Evolutionary conservation across 2,329 filamentous ascomycete genomes (phyloP).

Genomic region (Diaporthe velutina): DNA sequence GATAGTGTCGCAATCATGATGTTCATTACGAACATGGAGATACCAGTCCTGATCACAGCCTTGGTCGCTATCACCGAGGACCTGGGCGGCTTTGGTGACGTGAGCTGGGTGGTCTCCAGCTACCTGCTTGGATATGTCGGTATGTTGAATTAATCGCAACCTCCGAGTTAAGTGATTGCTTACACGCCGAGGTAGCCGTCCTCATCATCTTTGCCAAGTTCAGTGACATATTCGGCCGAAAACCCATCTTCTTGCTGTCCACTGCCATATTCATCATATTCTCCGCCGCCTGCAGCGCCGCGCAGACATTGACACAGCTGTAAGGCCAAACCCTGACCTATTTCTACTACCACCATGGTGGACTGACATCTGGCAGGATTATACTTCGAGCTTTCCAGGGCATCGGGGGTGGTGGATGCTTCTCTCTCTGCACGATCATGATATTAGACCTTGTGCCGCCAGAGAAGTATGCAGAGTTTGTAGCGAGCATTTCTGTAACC

Average conservation of each 20-base stretch:
- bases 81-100: not conserved
- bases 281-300: not conserved
- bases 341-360: not conserved
- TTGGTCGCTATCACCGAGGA: not conserved
- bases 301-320: constrained; percentile 9
- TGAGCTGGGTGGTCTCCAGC: not conserved
- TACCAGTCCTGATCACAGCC: not conserved
- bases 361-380: not conserved
- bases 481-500: constrained; percentile 42
- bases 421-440: not conserved
- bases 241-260: not conserved
- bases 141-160: not conserved
- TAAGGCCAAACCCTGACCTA: not conserved
- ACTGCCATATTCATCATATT: constrained; percentile 9
- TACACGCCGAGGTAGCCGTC: not conserved
- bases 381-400: constrained; percentile 16
- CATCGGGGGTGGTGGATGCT: not conserved
- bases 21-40: constrained; percentile 10
- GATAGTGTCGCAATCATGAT: constrained; percentile 1
- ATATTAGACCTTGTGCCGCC: not conserved
- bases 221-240: constrained; percentile 16
- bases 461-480: constrained; percentile 2
- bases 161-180: not conserved
- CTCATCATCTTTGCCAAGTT: constrained; percentile 21
- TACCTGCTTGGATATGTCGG: constrained; percentile 6